Evolutionary conservation across 495 filamentous ascomycete genomes (phyloP).

Genomic region (Acidiella bohemica): DNA sequence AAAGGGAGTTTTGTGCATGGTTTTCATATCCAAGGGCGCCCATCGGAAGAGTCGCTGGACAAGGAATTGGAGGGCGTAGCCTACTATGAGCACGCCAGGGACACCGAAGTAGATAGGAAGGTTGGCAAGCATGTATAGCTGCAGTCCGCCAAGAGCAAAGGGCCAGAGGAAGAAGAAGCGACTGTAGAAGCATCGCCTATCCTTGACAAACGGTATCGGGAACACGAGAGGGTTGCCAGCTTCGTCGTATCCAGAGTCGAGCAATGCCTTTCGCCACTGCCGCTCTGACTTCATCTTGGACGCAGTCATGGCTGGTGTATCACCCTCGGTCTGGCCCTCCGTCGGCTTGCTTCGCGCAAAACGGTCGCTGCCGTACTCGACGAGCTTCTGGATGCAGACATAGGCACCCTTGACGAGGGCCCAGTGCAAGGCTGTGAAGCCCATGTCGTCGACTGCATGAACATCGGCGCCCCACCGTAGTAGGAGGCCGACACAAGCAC

Average conservation of each 20-base stretch:
- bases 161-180: constrained; percentile 90
- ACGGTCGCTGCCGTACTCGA: constrained; percentile 88
- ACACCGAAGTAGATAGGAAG: constrained; percentile 62
- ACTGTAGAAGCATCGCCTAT: constrained; percentile 57
- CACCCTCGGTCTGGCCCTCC: constrained; percentile 44
- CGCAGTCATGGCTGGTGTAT: constrained; percentile 71
- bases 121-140: constrained; percentile 56
- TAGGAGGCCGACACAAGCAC: constrained; percentile 81
- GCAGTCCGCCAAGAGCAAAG: constrained; percentile 55
- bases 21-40: constrained; percentile 72
- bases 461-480: constrained; percentile 91
- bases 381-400: constrained; percentile 72
- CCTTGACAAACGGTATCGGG: constrained; percentile 44
- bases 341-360: constrained; percentile 59
- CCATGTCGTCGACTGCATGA: constrained; percentile 76
- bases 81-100: constrained; percentile 50
- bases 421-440: constrained; percentile 92
- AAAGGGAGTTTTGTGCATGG: constrained; percentile 85
- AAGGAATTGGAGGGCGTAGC: constrained; percentile 64
- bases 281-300: constrained; percentile 75
- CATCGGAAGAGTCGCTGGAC: constrained; percentile 64
- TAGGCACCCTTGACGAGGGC: constrained; percentile 82
- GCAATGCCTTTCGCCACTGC: constrained; percentile 71
- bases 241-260: constrained; percentile 70
- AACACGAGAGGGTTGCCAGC: constrained; percentile 58